Evolutionary conservation across 352 stramenopile genomes (phyloP).

Genomic region (Globisporangium ultimum): DNA sequence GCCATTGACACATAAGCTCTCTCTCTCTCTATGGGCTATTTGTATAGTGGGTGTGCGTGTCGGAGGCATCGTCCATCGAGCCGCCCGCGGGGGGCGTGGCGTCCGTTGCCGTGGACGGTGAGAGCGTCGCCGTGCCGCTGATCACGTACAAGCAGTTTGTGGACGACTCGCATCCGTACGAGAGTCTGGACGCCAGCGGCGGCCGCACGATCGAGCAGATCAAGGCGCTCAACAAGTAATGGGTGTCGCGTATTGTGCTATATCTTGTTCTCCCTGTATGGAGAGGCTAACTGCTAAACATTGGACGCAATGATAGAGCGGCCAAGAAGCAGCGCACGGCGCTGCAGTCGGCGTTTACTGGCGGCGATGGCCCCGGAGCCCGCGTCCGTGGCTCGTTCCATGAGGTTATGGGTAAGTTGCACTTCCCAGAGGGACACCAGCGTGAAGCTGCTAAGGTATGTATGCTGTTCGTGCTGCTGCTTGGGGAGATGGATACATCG

Average conservation of each 20-base stretch:
- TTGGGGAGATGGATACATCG: neutral
- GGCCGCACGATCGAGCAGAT: constrained; percentile 39
- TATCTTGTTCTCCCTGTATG: neutral
- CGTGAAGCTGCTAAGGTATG: constrained; percentile 46
- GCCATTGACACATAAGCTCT: too few species aligned
- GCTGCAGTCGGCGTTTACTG: constrained; percentile 76
- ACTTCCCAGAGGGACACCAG: constrained; percentile 49
- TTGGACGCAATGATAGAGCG: constrained; percentile 14
- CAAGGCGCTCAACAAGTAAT: constrained; percentile 69
- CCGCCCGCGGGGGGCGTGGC: constrained; percentile 20
- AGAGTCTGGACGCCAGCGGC: constrained; percentile 32
- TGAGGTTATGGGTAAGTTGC: constrained; percentile 71
- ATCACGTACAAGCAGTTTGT: constrained; percentile 87
- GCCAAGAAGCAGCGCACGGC: constrained; percentile 78
- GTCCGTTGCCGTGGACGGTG: constrained; percentile 9
- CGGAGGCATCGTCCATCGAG: constrained; percentile 40
- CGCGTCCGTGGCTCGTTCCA: constrained; percentile 47
- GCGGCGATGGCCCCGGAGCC: constrained; percentile 35
- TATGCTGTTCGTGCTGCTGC: neutral
- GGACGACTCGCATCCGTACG: constrained; percentile 65
- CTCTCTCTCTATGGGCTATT: neutral
- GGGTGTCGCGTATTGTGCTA: neutral
- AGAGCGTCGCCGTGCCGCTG: constrained; percentile 14
- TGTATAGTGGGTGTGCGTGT: constrained; percentile 58
- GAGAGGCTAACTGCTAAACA: too few species aligned